Percentiles rank a stretch among this genome's conserved stretches.
These are phyloP conservation scores for Iberis pinnata DNA, from an alignment of 345 rosid species.

Conservation along the genomic window DNA sequence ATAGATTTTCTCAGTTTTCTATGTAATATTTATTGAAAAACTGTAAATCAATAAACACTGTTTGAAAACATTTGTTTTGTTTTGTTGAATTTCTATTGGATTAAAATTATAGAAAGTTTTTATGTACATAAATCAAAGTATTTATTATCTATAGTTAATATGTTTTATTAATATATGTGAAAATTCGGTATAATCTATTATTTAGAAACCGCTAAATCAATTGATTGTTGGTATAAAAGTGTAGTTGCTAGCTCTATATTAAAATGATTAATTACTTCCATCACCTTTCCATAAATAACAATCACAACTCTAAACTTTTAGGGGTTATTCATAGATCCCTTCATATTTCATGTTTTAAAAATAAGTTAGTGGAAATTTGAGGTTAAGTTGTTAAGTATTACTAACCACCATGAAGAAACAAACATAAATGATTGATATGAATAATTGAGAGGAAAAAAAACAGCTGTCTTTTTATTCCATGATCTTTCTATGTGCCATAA, in stretches of 20 bases:
- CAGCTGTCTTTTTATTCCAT: constrained; percentile 26
- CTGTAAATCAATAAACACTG: too few species aligned
- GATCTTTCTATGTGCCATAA: constrained; percentile 25
- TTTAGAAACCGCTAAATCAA: too few species aligned
- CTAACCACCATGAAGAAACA: constrained; percentile 26
- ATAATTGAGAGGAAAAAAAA: constrained; percentile 15
- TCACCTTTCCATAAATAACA: background rate
- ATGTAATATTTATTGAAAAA: too few species aligned
- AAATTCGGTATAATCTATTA: too few species aligned
- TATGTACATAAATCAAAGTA: too few species aligned
- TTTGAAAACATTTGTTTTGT: too few species aligned
- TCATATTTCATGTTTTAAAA: background rate
- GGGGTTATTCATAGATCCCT: constrained; percentile 15
- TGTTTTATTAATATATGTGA: too few species aligned
- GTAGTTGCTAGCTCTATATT: background rate
- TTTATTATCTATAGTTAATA: too few species aligned
- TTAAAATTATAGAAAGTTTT: too few species aligned
- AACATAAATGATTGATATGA: constrained; percentile 21
- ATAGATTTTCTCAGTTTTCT: too few species aligned
- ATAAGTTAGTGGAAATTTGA: background rate
- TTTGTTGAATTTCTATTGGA: too few species aligned
- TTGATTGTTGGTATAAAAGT: too few species aligned
- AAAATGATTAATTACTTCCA: constrained; percentile 13
- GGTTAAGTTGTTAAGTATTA: constrained; percentile 16
- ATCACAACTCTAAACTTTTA: background rate